Base-by-base conservation (phyloP, 192 early-diverging fungal genomes). In the Backusella parvicylindrica region DNA sequence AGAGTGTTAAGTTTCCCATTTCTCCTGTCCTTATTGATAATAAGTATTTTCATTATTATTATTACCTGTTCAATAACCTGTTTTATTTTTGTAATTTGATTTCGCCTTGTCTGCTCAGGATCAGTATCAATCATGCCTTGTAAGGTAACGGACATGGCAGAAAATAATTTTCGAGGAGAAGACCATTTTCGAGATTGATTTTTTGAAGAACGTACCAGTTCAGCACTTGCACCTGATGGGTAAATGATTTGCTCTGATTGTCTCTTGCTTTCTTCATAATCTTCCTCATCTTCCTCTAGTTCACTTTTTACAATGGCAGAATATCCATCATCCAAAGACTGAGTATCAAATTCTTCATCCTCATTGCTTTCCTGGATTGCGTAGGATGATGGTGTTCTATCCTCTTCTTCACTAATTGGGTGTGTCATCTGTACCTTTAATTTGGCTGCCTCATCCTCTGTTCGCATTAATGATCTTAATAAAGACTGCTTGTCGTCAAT, bases 61-160 rank as follows among this genome's bases (percentile, higher is more conserved):
- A 31, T 76, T 76, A 88, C 87, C 70, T 86, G 79, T 47, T 80
- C 79, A 70, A 98, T 95, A 28, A 84, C 80, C 60, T 97, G 95
- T n/a, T 88, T 87, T 6, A 93, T 91, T 41, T 90, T 91, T 23
- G 91, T 91, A 56, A 99, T 95, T 63, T 91, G 92, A 77, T 91
- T 91, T 68, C 94, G 88, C 7, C 96, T 89, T 49, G 94, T 93
- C 23, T 89, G 87, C 53, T 95, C 94, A 0, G 96, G 95, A 77
- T 99, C 96, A 13, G 95, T 95, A 79, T 98, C 96, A 81, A 98
- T 95, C 76, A 98, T 90, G 1, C 94, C 93, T 78, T 97, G 94
- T n/a, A 99, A 74, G 37, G 91, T 95, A 65, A 85, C 81, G 53
- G 83, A 85, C 30, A 88, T 50, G 2, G 85, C 85, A 71, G 80